A percentile compares a stretch with the other conserved stretches of the same genome.
Conservation (phyloP, 805 yeast species). For the Kazachstania viticola region DNA sequence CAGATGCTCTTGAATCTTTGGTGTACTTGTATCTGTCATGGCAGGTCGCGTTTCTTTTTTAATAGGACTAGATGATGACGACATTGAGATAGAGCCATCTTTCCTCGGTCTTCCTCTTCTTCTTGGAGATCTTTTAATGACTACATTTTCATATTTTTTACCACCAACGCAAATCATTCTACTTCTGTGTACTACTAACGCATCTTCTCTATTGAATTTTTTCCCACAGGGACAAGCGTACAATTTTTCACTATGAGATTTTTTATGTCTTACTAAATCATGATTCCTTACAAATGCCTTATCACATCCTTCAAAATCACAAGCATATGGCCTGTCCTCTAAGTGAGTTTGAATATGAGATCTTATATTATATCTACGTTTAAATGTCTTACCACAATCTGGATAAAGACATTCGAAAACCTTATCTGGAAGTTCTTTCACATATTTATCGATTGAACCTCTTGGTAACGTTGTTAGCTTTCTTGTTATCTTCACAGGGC, state of each 20-base stretch:
- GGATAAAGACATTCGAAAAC: conserved; percentile 64
- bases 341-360: conserved; percentile 95
- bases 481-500: conserved; percentile 17
- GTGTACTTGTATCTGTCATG: too few relatives aligned
- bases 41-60: too few relatives aligned
- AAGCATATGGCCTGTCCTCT: conserved; percentile 83
- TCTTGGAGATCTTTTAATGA: conserved; percentile 23
- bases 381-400: conserved; percentile 71
- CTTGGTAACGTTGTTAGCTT: conserved; percentile 48
- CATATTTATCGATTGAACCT: conserved; percentile 76
- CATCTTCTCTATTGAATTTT: conserved; percentile 81
- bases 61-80: too few relatives aligned
- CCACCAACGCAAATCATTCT: conserved; percentile 81
- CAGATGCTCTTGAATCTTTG: too few relatives aligned
- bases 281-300: conserved; percentile 92
- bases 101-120: conserved; percentile 22
- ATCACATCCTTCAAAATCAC: conserved; percentile 52
- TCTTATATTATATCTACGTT: conserved; percentile 81
- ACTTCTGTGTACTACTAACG: conserved; percentile 67
- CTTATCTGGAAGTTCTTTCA: conserved; percentile 70
- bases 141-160: conserved; percentile 19
- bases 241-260: conserved; percentile 68
- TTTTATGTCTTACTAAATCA: conserved; percentile 81
- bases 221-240: conserved; percentile 84
- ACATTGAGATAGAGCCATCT: conserved; percentile 5